Evolutionary conservation across 192 early-diverging fungal genomes (phyloP), one percentile per base, ranked within the genome.

Genomic region (Coemansia sp.): DNA sequence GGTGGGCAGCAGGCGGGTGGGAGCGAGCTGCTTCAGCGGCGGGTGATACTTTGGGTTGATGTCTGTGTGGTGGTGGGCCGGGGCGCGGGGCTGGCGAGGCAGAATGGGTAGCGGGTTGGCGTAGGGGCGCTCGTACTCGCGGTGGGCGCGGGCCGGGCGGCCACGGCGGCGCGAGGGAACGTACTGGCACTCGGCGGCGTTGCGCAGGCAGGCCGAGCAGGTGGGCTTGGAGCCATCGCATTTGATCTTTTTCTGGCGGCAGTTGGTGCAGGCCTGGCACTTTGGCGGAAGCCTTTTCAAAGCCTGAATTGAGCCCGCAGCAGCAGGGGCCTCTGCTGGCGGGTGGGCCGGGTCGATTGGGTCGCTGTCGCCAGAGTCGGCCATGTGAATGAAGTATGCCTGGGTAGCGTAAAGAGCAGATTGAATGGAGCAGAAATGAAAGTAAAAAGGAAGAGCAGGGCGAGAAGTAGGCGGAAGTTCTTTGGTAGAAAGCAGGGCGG

Each of bases 211-310:
- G 9, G 73, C 73, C 9, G 72, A 57, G 41, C 78, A 80, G n/a
- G 36, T 46, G 9, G 78, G 78, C 57, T 70, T 75, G 30, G 36
- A 51, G 35, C 78, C 78, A 46, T 80, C 73, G 41, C 78, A 80
- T 33, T 60, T 58, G 35, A 80, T 69, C 40, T 80, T 80, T 54
- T 80, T 80, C 33, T 68, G 72, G 31, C 78, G 64, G 27, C 78
- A 80, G 41, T 61, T 65, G 10, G 73, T 75, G 56, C 78, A 80
- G 18, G 78, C 78, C 59, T 78, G 75, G 47, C 75, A 78, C 51
- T 77, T 77, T 22, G 52, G 53, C 0, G 66, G 73, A 30, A 51
- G 33, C 46, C 65, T 69, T 34, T 68, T 64, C 10, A 60, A 27
- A 22, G 50, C 17, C n/a, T 51, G 34, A 36, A 29, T 34, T 10